Percentiles rank a stretch among this genome's conserved stretches.
phyloP scores from a whole-genome alignment of 2,329 filamentous ascomycete species.

The Alternaria burnsii region DNA sequence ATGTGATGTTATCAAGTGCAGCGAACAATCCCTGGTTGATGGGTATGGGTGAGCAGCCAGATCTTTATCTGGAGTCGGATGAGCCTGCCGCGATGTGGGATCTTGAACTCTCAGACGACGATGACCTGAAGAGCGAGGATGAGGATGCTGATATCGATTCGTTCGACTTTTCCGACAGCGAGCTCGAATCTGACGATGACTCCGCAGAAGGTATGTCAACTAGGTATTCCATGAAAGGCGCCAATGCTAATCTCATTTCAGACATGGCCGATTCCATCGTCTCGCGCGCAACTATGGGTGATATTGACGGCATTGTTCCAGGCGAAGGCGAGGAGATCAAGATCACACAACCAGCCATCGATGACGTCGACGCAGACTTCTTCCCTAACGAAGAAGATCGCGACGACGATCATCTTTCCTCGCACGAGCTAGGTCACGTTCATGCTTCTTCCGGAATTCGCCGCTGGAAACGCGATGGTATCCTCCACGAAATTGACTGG shows the following conservation, averaged over 20 bases:
- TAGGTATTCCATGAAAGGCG: neutral
- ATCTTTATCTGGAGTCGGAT: constrained; percentile 41
- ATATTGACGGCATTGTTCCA: constrained; percentile 79
- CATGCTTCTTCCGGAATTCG: constrained; percentile 91
- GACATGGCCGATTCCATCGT: constrained; percentile 39
- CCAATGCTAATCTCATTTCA: constrained; percentile 1
- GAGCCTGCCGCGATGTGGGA: constrained; percentile 44
- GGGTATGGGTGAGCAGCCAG: constrained; percentile 49
- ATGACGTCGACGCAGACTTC: constrained; percentile 84
- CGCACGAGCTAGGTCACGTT: constrained; percentile 81
- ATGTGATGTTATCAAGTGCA: constrained; percentile 56
- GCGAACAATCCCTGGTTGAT: constrained; percentile 47
- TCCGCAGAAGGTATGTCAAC: constrained; percentile 31
- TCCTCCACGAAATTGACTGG: constrained; percentile 95
- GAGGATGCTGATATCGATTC: constrained; percentile 45
- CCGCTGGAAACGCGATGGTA: constrained; percentile 72
- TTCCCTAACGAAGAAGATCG: constrained; percentile 79
- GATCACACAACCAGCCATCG: constrained; percentile 90
- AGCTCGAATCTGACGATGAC: constrained; percentile 52
- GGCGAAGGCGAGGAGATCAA: constrained; percentile 79
- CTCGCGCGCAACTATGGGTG: constrained; percentile 59
- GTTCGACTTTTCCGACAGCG: constrained; percentile 66
- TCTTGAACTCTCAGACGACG: constrained; percentile 64
- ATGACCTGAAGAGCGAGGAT: constrained; percentile 52
- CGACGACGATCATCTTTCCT: constrained; percentile 80